Evolutionary conservation across 2,329 filamentous ascomycete genomes (phyloP).

Genomic region (Graphilbum sp.): DNA sequence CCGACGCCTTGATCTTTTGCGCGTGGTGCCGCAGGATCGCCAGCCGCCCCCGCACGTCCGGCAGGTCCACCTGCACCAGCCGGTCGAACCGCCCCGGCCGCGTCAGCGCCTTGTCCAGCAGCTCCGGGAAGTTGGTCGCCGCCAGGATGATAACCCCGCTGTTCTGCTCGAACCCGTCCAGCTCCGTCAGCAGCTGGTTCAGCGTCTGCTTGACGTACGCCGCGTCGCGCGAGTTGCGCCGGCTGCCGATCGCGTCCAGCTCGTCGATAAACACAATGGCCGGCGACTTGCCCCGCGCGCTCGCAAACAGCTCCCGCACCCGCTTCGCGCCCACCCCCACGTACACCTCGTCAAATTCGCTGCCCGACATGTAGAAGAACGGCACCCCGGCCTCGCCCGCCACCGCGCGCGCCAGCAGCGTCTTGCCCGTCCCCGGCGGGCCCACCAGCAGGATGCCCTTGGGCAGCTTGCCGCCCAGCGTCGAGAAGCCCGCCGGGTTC

Average conservation of each 20-base stretch:
- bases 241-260: conserved; percentile 83
- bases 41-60: conserved; percentile 83
- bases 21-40: conserved; percentile 89
- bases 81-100: conserved; percentile 92
- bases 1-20: conserved; percentile 68
- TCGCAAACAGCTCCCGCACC: conserved; percentile 47
- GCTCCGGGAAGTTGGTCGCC: conserved; percentile 89
- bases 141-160: conserved; percentile 91
- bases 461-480: conserved; percentile 86
- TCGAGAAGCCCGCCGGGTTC: conserved; percentile 84
- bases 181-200: conserved; percentile 89
- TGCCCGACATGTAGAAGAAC: conserved; percentile 99
- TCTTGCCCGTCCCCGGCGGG: conserved; percentile 95
- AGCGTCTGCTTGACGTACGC: conserved; percentile 95
- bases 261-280: conserved; percentile 75
- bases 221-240: conserved; percentile 81
- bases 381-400: conserved; percentile 94
- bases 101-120: conserved; percentile 86
- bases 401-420: conserved; percentile 82
- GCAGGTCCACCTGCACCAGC: conserved; percentile 73
- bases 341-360: conserved; percentile 96
- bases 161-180: conserved; percentile 92
- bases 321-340: conserved; percentile 71
- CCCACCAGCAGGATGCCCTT: conserved; percentile 93
- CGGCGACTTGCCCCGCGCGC: conserved; percentile 19